Base-by-base conservation (phyloP, 1,139 yeast genomes). In the Kurtzmaniella quercitrusa region DNA sequence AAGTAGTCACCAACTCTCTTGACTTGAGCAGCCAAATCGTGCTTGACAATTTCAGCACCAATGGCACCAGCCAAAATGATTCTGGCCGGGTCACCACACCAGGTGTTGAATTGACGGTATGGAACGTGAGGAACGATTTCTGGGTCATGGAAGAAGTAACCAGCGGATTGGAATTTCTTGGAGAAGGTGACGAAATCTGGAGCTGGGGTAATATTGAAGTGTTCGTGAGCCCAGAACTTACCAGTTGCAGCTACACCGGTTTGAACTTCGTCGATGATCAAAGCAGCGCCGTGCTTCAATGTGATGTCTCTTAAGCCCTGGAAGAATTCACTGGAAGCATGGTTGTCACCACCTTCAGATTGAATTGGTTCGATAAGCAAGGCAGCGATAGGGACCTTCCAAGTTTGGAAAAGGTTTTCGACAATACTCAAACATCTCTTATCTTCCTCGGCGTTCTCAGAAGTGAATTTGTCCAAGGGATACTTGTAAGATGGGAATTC, bases 181-280 rank as follows among this genome's bases (percentile, higher is more conserved):
- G 91, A 83, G 68, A 85, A 85, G 21, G 94, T 86, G 44, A 85
- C 91, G 65, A 85, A 75, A 63, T 85, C 95, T 39, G 94, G 88
- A 39, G 90, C 83, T 41, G 84, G 75, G 41, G 82, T 63, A 55
- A 86, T 70, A 59, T 83, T 71, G 73, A 85, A 86, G 68, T 84
- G 85, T 67, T 86, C 94, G 62, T 86, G 94, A 36, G 89, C 91
- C 95, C 95, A 85, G 73, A 85, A 71, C 52, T 74, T 74, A 56
- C 95, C 95, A 27, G 94, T 83, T 47, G 91, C 91, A 56, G 89
- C 94, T 46, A 85, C 86, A 60, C 95, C 95, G 44, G 94, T 86
- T 68, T 85, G 95, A 46, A 85, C 95, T 66, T 85, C 94, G 60
- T 86, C 94, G 48, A 85, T 79, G 53, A 86, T 86, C 70, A 85